phyloP scores from a whole-genome alignment of 108 stramenopile genomes.

The Cyclotella baltica region DNA sequence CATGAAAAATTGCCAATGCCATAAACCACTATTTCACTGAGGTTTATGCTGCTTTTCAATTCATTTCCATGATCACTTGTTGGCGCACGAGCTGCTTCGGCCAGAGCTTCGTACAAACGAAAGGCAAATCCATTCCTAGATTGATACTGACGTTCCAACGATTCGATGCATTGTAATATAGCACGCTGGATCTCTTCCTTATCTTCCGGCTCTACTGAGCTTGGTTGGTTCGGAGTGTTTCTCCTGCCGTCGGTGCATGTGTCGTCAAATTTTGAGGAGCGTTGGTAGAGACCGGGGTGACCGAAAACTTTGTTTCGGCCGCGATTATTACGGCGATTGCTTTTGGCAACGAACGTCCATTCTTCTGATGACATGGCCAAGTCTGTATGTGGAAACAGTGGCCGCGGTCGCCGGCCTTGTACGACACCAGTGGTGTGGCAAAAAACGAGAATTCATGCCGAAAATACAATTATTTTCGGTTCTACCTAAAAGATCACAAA shows the following conservation, averaged over 20 bases:
- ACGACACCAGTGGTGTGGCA: neutral
- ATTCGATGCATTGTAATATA: slow-evolving; percentile 23
- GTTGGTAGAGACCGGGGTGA: neutral
- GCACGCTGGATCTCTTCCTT: slow-evolving; percentile 21
- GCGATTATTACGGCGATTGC: slow-evolving; percentile 10
- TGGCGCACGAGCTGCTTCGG: neutral
- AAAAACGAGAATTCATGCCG: too few species aligned
- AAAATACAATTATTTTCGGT: too few species aligned
- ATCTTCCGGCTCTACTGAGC: neutral
- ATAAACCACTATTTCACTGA: slow-evolving; percentile 55
- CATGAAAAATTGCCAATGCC: slow-evolving; percentile 57
- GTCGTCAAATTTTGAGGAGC: neutral
- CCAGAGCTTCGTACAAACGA: slow-evolving; percentile 27
- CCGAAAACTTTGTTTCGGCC: neutral
- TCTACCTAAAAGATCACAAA: too few species aligned
- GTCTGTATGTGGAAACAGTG: slow-evolving; percentile 6
- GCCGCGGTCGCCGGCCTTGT: neutral
- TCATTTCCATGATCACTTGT: neutral
- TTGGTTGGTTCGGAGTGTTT: neutral
- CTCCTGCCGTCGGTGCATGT: neutral
- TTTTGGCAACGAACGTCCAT: slow-evolving; percentile 39
- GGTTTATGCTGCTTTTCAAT: neutral
- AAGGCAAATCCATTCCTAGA: slow-evolving; percentile 24
- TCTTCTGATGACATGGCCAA: slow-evolving; percentile 4
- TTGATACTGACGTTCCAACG: slow-evolving; percentile 26